phyloP scores from a whole-genome alignment of 345 rosid species.

The Boechera divaricarpa region DNA sequence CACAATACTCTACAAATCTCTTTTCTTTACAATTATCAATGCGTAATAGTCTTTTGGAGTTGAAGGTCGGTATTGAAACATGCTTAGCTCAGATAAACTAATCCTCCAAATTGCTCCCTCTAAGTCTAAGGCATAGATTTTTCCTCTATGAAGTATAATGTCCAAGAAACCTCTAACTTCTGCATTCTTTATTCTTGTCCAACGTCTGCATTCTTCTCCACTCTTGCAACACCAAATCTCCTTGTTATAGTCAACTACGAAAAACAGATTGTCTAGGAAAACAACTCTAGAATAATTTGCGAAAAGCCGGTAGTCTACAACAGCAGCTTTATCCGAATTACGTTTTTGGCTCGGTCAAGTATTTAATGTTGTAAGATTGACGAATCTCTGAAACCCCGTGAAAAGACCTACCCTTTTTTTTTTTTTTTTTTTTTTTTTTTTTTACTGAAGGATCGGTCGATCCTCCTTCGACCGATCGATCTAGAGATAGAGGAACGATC shows the following conservation, averaged over 20 bases:
- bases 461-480: too few species aligned
- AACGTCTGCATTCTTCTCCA: background rate
- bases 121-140: constrained; percentile 11
- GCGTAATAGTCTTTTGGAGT: background rate
- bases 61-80: background rate
- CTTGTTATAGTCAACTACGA: background rate
- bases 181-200: background rate
- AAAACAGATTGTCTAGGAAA: background rate
- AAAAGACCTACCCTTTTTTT: too few species aligned
- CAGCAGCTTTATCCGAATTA: too few species aligned
- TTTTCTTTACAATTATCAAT: constrained; percentile 6
- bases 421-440: too few species aligned
- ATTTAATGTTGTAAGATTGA: background rate
- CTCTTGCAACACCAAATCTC: background rate
- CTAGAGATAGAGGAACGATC: too few species aligned
- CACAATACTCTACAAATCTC: constrained; percentile 21
- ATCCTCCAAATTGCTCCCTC: constrained; percentile 12
- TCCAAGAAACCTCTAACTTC: background rate
- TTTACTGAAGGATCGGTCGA: too few species aligned
- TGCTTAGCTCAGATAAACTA: background rate
- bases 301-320: background rate
- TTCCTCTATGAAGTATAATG: background rate
- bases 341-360: too few species aligned
- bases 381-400: background rate
- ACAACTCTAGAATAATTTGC: background rate